phyloP scores from a whole-genome alignment of 495 filamentous ascomycete species.

The Terfezia boudieri region DNA sequence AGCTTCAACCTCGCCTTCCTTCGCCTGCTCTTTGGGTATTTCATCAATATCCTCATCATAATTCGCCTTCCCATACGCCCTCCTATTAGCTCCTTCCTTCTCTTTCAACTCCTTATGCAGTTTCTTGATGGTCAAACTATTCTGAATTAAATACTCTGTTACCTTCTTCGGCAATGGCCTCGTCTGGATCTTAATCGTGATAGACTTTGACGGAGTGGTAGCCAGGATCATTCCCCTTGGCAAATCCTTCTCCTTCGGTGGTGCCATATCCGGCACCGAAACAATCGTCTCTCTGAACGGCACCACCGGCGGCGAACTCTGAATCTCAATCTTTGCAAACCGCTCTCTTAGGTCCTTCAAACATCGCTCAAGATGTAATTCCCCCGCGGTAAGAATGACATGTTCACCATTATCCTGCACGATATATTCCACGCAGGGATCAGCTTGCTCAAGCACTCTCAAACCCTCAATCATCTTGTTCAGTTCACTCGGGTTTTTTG shows the following conservation, averaged over 20 bases:
- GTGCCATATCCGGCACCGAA: slow-evolving; percentile 42
- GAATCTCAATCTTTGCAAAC: slow-evolving; percentile 88
- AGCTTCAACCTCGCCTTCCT: background rate
- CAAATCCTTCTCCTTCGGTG: slow-evolving; percentile 63
- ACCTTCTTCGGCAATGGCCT: slow-evolving; percentile 54
- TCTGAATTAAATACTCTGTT: slow-evolving; percentile 66
- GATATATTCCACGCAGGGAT: slow-evolving; percentile 90
- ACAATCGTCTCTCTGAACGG: slow-evolving; percentile 89
- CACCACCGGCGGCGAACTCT: slow-evolving; percentile 80
- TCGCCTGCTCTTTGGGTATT: slow-evolving; percentile 15
- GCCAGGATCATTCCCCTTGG: slow-evolving; percentile 62
- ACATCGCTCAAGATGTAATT: slow-evolving; percentile 85
- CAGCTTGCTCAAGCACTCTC: slow-evolving; percentile 73
- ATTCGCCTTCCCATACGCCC: slow-evolving; percentile 11
- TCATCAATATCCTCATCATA: slow-evolving; percentile 2
- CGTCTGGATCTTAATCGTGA: slow-evolving; percentile 57
- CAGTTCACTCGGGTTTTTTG: slow-evolving; percentile 64
- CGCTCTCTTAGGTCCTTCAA: slow-evolving; percentile 81
- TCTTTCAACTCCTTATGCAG: slow-evolving; percentile 41
- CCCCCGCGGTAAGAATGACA: slow-evolving; percentile 81
- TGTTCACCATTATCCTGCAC: slow-evolving; percentile 85
- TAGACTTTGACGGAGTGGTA: slow-evolving; percentile 61
- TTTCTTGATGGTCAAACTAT: slow-evolving; percentile 52
- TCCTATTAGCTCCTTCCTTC: slow-evolving; percentile 26
- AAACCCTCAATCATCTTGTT: slow-evolving; percentile 84